Conservation (phyloP, 495 filamentous ascomycete genomes). For the Penicillium arizonense region DNA sequence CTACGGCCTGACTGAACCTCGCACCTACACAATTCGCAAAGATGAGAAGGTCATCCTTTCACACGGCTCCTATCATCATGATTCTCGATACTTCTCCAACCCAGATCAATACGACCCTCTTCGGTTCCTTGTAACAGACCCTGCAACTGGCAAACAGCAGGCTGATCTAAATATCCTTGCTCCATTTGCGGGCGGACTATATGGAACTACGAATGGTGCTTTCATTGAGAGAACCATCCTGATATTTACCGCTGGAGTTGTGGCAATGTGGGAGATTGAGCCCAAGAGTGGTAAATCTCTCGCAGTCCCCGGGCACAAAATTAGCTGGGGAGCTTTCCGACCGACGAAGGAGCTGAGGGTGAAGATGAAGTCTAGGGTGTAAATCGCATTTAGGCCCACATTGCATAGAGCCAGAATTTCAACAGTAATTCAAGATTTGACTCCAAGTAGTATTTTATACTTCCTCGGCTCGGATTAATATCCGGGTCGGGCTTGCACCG, state of each 20-base stretch:
- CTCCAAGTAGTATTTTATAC: background rate
- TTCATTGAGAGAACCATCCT: constrained; percentile 53
- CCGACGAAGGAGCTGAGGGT: constrained; percentile 38
- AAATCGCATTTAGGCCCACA: background rate
- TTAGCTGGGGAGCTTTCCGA: constrained; percentile 36
- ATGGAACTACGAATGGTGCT: constrained; percentile 45
- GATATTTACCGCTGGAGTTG: constrained; percentile 44
- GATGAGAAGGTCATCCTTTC: constrained; percentile 49
- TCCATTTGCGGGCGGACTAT: constrained; percentile 46
- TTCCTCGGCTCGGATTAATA: constrained; percentile 17
- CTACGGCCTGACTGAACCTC: constrained; percentile 22
- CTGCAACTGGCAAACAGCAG: constrained; percentile 28
- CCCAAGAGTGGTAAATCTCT: constrained; percentile 30
- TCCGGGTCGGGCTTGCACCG: constrained; percentile 23
- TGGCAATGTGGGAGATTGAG: constrained; percentile 53
- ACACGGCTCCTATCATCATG: constrained; percentile 48
- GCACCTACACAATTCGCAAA: constrained; percentile 45
- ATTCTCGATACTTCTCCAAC: constrained; percentile 47
- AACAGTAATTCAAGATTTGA: too few species aligned
- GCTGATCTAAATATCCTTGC: constrained; percentile 30
- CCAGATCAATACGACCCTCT: constrained; percentile 52
- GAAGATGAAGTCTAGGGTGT: constrained; percentile 30
- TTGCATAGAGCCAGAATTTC: background rate
- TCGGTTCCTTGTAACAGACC: constrained; percentile 46
- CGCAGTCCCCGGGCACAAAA: constrained; percentile 29